Evolutionary conservation across 768 basidiomycete species (phyloP).

Genomic region (Phanerochaete carnosa): DNA sequence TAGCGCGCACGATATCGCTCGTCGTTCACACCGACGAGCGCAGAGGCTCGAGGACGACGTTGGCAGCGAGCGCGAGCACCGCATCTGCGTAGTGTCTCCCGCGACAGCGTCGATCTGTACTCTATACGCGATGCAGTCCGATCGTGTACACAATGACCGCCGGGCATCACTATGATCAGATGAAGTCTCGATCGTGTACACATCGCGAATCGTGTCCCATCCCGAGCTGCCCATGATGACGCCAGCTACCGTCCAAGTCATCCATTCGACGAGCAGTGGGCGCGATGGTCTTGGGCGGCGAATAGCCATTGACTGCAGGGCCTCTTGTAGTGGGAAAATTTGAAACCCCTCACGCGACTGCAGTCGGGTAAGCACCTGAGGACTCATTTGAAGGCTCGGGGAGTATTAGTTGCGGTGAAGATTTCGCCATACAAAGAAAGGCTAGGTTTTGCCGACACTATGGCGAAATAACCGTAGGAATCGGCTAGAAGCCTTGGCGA

Average conservation of each 20-base stretch:
- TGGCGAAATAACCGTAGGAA: neutral
- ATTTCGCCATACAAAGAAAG: neutral
- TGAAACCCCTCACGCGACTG: too few relatives aligned
- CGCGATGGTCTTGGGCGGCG: too few relatives aligned
- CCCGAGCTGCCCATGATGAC: neutral
- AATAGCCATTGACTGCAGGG: too few relatives aligned
- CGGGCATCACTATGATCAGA: constrained; percentile 7
- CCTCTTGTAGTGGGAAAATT: too few relatives aligned
- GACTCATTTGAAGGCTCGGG: neutral
- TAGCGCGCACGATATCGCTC: neutral
- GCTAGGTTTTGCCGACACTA: neutral
- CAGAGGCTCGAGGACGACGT: neutral
- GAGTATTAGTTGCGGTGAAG: neutral
- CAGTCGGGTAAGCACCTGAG: neutral
- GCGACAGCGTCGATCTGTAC: neutral
- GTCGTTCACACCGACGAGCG: neutral
- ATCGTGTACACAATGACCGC: constrained; percentile 4
- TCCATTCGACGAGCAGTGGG: too few relatives aligned
- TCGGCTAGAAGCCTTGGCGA: neutral
- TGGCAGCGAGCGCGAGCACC: neutral
- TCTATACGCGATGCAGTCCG: neutral
- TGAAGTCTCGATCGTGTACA: constrained; percentile 6
- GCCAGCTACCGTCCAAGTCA: too few relatives aligned
- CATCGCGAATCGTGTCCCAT: neutral
- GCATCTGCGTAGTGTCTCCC: neutral